Conservation (phyloP, 805 yeast species). For the Pichia gijzeniarum region DNA sequence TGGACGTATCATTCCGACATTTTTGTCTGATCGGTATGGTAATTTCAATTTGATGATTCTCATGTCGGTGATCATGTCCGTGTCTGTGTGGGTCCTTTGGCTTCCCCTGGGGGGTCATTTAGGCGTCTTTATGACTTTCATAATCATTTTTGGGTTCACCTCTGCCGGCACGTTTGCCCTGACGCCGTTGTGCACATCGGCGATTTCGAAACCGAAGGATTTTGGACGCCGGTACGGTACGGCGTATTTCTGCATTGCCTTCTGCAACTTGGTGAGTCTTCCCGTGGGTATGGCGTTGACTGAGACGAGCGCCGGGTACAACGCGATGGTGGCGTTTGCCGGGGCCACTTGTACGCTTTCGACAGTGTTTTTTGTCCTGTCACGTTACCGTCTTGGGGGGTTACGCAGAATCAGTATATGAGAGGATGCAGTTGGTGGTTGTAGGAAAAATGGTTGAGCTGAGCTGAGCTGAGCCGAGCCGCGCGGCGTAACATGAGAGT, state of each 20-base stretch:
- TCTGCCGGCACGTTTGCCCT: conserved; percentile 56
- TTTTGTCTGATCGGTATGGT: conserved; percentile 39
- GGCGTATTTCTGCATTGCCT: conserved; percentile 43
- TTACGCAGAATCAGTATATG: not conserved
- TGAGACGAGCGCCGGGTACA: conserved; percentile 25
- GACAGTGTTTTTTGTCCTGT: conserved; percentile 15
- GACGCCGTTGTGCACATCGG: conserved; percentile 64
- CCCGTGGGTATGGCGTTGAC: conserved; percentile 36
- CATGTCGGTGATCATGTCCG: conserved; percentile 33
- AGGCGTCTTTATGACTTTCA: conserved; percentile 43
- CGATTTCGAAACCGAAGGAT: conserved; percentile 51
- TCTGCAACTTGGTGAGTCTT: conserved; percentile 40
- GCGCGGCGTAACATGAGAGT: too few species aligned
- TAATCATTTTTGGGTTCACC: conserved; percentile 50
- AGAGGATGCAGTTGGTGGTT: too few species aligned
- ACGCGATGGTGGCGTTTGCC: conserved; percentile 28
- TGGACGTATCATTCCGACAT: conserved; percentile 42
- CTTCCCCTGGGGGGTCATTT: conserved; percentile 49
- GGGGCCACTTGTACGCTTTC: conserved; percentile 25
- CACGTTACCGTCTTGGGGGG: conserved; percentile 23
- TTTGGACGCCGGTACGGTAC: conserved; percentile 71
- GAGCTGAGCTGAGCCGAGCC: too few species aligned
- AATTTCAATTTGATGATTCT: conserved; percentile 36
- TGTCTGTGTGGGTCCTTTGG: conserved; percentile 49
- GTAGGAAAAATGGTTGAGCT: too few species aligned